Evolutionary conservation across 495 filamentous ascomycete species (phyloP).

Genomic region (Thermochaetoides thermophila): DNA sequence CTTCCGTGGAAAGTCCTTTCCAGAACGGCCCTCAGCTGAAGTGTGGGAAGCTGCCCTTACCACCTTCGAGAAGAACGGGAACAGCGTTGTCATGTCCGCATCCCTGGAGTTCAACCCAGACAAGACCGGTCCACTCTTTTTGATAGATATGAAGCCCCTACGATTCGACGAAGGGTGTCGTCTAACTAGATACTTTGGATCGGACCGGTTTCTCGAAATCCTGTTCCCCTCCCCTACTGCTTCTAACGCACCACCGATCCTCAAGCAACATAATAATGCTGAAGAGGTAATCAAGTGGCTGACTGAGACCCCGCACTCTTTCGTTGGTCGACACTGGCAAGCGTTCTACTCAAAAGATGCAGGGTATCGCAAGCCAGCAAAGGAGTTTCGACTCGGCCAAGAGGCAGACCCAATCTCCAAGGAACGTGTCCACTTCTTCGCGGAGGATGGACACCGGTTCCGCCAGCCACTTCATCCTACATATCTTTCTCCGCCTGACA

Average conservation of each 20-base stretch:
- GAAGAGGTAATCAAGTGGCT: conserved; percentile 30
- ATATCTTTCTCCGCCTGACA: no score
- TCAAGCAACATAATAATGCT: conserved; percentile 13
- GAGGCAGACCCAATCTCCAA: conserved; percentile 22
- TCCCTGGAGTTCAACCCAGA: conserved; percentile 18
- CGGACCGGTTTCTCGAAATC: conserved; percentile 33
- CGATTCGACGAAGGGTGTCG: conserved; percentile 27
- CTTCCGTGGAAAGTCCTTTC: conserved; percentile 27
- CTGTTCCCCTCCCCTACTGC: conserved; percentile 20
- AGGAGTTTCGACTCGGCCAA: conserved; percentile 18
- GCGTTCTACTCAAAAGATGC: conserved; percentile 30
- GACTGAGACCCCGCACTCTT: conserved; percentile 16
- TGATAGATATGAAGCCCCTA: conserved; percentile 24
- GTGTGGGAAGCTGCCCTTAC: conserved; percentile 22
- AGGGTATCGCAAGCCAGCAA: conserved; percentile 21
- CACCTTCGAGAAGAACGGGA: conserved; percentile 18
- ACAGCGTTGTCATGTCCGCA: conserved; percentile 23
- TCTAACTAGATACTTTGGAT: conserved; percentile 30
- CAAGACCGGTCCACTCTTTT: conserved; percentile 20
- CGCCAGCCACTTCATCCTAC: no score
- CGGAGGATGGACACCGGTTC: conserved; percentile 27
- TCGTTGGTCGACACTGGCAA: conserved; percentile 30
- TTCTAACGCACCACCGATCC: conserved; percentile 4
- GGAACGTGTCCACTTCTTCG: conserved; percentile 31
- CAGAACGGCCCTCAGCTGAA: conserved; percentile 20